Conservation (phyloP, 129 eudicot species). For the Lactuca sativa region DNA sequence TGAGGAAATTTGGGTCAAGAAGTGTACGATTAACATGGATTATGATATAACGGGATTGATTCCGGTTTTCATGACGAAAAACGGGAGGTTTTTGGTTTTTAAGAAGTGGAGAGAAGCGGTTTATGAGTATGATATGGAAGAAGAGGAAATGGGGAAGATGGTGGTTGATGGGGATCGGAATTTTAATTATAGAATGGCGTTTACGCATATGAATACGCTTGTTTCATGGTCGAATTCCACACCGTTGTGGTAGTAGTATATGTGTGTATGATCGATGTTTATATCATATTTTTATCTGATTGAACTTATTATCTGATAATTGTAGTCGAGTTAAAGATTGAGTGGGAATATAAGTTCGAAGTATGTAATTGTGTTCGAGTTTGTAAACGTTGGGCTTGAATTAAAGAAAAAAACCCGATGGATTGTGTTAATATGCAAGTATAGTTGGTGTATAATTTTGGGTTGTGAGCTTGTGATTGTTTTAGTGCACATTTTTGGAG, state of each 20-base stretch:
- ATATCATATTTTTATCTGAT: conserved; percentile 3
- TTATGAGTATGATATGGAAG: conserved; percentile 31
- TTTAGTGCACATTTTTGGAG: too few species aligned
- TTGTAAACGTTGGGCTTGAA: too few species aligned
- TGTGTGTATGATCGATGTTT: conserved; percentile 11
- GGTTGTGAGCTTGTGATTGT: too few species aligned
- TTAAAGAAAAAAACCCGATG: too few species aligned
- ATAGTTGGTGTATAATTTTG: too few species aligned
- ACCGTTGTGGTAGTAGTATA: conserved; percentile 30
- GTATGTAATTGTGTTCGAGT: neutral
- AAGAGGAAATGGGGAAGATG: conserved; percentile 32
- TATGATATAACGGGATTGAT: conserved; percentile 26
- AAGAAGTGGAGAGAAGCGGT: conserved; percentile 11
- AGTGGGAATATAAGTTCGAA: neutral
- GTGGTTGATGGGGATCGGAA: conserved; percentile 2
- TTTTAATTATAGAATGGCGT: conserved; percentile 16
- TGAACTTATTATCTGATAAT: neutral
- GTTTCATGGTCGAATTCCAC: conserved; percentile 22
- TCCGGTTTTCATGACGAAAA: conserved; percentile 34
- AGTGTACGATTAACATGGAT: conserved; percentile 34
- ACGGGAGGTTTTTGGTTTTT: conserved; percentile 26
- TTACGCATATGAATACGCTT: conserved; percentile 31
- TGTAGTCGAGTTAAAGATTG: too few species aligned
- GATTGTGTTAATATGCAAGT: too few species aligned
- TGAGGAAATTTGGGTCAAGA: conserved; percentile 36